Percentiles rank a stretch among this genome's conserved stretches.
These are phyloP conservation scores for Tolypocladium amazonense DNA, from an alignment of 2,329 filamentous ascomycete genomes.

Conservation along the genomic window DNA sequence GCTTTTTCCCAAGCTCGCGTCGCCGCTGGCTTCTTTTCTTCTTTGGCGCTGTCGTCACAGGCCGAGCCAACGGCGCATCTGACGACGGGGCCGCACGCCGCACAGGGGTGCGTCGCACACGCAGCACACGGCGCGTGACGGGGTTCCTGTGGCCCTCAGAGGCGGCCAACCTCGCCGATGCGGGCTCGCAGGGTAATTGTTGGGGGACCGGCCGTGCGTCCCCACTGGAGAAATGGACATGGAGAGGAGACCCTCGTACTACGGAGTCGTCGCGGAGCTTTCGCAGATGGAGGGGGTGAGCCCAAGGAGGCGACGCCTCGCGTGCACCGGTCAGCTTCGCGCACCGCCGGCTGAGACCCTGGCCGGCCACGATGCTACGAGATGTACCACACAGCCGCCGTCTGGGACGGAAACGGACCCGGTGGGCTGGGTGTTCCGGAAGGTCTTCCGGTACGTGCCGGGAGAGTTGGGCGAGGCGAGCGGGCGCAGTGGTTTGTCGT, in stretches of 20 bases:
- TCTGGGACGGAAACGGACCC: neutral
- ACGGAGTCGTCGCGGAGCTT: neutral
- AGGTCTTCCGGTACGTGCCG: neutral
- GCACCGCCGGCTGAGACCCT: neutral
- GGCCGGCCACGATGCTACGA: neutral
- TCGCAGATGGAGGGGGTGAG: neutral
- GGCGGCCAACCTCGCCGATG: neutral
- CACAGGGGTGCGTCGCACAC: neutral
- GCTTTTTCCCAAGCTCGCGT: neutral
- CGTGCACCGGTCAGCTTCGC: neutral
- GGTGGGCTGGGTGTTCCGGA: neutral
- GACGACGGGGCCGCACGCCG: neutral
- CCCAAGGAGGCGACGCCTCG: neutral
- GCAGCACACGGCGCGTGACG: neutral
- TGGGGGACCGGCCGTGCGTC: neutral
- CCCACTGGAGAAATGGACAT: neutral
- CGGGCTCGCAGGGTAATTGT: neutral
- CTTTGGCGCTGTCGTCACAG: neutral
- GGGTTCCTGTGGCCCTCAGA: neutral
- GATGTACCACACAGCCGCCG: neutral
- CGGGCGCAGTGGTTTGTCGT: neutral
- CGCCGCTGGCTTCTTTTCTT: neutral
- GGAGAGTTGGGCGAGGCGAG: neutral
- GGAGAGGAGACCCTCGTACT: neutral
- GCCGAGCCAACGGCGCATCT: neutral